Evolutionary conservation across 2,329 filamentous ascomycete species (phyloP), one percentile per base, ranked within the genome.

Genomic region (Elsinoe perseae): DNA sequence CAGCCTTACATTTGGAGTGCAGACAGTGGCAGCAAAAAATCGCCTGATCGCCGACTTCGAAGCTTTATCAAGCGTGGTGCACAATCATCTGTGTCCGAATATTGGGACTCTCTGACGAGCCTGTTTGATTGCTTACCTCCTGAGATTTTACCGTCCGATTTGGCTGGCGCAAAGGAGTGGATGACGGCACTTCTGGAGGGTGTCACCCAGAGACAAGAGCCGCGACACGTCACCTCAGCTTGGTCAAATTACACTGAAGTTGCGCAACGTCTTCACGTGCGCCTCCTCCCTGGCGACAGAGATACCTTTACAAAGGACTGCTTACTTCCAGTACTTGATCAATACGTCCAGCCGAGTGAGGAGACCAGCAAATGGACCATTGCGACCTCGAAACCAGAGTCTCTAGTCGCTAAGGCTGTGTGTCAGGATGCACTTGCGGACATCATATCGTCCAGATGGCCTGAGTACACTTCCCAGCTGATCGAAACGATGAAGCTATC

Each of bases 11-110:
- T 91, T 8, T 98, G 93, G 93, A 85, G 83, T 1, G 75, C 76
- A 4, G 74, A 81, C 55, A 84, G 84, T 67, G 75, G 71, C 25
- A 78, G 76, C 46, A 84, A 83, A 66, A 79, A 78, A 27, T 66
- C 77, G 6, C 79, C 69, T 58, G 77, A 71, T 59, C 80, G 75
- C 58, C 72, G 85, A 20, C 70, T 98, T 3, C 79, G 81, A 50
- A 75, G 82, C 7, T 93, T 95, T 62, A 74, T 97, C 5, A 84
- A 87, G 60, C 87, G 84, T 64, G 92, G 93, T 2, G 95, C 92
- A 0, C 88, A 96, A 65, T 81, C 83, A n/a, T 86, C 86, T 2
- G 75, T 82, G 0, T 72, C 77, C 2, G 79, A 77, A 8, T 95
- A 85, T 66, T 98, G 93, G 93, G 70, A 77, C 23, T 80, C 80